Base-by-base conservation (phyloP, 1,139 yeast species). In the Saccharomyces hybrid region DNA sequence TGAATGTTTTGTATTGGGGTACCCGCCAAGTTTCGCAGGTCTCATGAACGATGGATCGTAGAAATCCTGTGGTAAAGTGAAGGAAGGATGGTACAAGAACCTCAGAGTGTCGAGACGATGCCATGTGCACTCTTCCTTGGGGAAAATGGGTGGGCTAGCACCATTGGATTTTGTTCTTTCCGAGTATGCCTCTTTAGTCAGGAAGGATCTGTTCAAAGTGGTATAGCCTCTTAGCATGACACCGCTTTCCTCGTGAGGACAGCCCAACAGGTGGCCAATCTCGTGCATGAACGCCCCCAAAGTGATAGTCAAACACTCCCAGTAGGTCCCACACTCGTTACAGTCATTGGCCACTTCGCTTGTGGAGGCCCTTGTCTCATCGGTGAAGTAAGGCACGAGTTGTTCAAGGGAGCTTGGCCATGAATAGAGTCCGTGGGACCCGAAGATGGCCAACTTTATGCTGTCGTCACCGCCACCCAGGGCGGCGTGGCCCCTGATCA, bases 231-330 rank as follows among this genome's bases (percentile, higher is more conserved):
- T 77, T 49, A 89, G 71, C 98, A 93, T 93, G 27, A 91, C 87
- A 14, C 98, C 98, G 62, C 78, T 75, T 3, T 83, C 87, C 70
- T 89, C 95, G 70, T 93, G 98, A 1, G 98, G 97, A 61, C 95
- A 86, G 0, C 97, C 97, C 47, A 91, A 74, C 31, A 81, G 73
- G 69, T 93, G 98, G 2, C 99, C 98, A 53, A 90, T 85, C 68
- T 93, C 98, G 69, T 93, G 99, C 86, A 91, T 78, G 63, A 89
- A 90, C 0, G 98, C 98, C 47, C 99, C 98, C 67, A 88, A 70
- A 1, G 97, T 89, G 47, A 93, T 79, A 58, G 87, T 86, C 48
- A 87, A 72, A 64, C 96, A 88, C 70, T 90, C 97, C 97, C 97
- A 93, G 54, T 86, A 79, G 0, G 96, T 81, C 1, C 95, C 88